These are phyloP conservation scores for Fusarium poae DNA, from an alignment of 2,329 filamentous ascomycete genomes.

Conservation along the genomic window DNA sequence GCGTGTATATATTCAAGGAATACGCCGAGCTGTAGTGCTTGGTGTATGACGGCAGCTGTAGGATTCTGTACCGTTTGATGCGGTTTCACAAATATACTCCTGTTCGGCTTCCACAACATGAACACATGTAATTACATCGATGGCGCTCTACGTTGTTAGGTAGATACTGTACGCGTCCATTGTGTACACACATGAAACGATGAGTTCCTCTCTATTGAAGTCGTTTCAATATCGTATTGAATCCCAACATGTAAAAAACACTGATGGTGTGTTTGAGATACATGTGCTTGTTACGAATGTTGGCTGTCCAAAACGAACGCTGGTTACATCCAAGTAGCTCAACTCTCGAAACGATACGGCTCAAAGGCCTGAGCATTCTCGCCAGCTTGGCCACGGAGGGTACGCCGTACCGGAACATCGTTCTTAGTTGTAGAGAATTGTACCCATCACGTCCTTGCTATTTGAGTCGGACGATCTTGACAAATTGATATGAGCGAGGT, in stretches of 20 bases:
- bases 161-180: slow-evolving; percentile 10
- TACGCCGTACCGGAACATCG: no score
- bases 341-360: background rate
- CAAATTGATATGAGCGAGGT: no score
- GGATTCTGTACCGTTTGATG: background rate
- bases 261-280: background rate
- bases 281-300: background rate
- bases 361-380: background rate
- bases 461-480: background rate
- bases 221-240: background rate
- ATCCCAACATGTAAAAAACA: background rate
- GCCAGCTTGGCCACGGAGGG: background rate
- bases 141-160: slow-evolving; percentile 1
- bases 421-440: background rate
- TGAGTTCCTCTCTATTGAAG: background rate
- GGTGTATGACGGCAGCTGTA: background rate
- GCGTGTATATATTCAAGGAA: background rate
- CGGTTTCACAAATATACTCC: slow-evolving; percentile 18
- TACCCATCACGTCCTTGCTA: background rate
- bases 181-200: background rate
- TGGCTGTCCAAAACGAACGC: background rate
- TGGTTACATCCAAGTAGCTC: background rate
- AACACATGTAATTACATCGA: slow-evolving; percentile 13
- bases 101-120: slow-evolving; percentile 35
- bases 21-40: background rate